Conservation (phyloP, 805 yeast species). For the Kluyveromyces siamensis region DNA sequence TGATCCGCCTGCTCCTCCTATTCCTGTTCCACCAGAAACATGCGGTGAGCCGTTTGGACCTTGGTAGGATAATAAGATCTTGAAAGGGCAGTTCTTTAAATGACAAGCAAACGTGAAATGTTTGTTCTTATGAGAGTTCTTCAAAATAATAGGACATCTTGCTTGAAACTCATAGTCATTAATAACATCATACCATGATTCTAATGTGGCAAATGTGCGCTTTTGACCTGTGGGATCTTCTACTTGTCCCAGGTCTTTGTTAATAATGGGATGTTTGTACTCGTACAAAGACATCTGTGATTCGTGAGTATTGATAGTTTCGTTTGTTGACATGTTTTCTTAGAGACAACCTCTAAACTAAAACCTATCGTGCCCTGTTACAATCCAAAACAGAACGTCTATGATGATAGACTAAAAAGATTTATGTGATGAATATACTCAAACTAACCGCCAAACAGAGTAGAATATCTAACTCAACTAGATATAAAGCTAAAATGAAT, state of each 20-base stretch:
- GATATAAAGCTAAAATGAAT: no score
- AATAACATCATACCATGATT: slow-evolving; percentile 27
- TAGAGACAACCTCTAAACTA: not conserved
- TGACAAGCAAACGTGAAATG: slow-evolving; percentile 31
- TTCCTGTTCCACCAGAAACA: not conserved
- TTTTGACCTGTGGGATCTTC: slow-evolving; percentile 14
- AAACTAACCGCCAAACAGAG: no score
- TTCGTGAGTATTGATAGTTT: not conserved
- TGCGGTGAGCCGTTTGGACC: not conserved
- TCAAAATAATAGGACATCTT: slow-evolving; percentile 28
- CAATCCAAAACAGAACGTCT: not conserved
- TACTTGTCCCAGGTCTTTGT: slow-evolving; percentile 21
- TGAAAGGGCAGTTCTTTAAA: slow-evolving; percentile 26
- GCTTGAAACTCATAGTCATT: slow-evolving; percentile 30
- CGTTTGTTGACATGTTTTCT: not conserved
- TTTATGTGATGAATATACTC: not conserved
- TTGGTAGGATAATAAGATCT: slow-evolving; percentile 23
- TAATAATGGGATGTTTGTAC: slow-evolving; percentile 28
- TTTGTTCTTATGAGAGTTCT: slow-evolving; percentile 28
- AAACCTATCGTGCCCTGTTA: slow-evolving; percentile 1
- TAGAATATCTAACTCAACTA: no score
- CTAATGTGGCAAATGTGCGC: slow-evolving; percentile 21
- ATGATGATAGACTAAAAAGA: not conserved
- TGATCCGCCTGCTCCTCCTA: not conserved
- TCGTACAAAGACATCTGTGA: slow-evolving; percentile 23